Percentiles rank a stretch among this genome's conserved stretches.
phyloP scores from a whole-genome alignment of 345 rosid genomes.

The Euphorbia pulcherrima region DNA sequence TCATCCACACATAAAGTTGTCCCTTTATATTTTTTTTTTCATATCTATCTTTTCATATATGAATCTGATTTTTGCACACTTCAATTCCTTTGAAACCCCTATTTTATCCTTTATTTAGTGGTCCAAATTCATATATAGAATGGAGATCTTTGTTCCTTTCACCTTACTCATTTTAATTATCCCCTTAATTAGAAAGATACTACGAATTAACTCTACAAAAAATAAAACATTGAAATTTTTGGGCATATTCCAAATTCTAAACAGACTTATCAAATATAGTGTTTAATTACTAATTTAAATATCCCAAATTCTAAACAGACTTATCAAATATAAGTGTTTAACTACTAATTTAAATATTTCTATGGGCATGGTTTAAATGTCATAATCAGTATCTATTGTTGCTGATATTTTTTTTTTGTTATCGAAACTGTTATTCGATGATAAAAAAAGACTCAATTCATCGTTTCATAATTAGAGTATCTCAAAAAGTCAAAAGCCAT shows the following conservation, averaged over 20 bases:
- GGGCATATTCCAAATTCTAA: conserved; percentile 1
- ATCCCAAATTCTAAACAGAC: too few species aligned
- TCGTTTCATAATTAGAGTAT: conserved; percentile 32
- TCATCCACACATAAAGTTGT: conserved; percentile 17
- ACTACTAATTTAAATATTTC: too few species aligned
- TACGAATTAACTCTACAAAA: background rate
- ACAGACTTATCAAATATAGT: background rate
- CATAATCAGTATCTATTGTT: too few species aligned
- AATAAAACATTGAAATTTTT: background rate
- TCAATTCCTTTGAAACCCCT: background rate
- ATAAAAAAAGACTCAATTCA: background rate
- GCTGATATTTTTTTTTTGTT: too few species aligned
- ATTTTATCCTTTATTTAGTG: too few species aligned
- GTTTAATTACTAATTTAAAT: background rate
- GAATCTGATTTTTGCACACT: background rate
- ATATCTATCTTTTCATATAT: too few species aligned
- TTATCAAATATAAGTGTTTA: too few species aligned
- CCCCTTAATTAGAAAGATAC: conserved; percentile 19
- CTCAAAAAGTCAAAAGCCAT: conserved; percentile 36
- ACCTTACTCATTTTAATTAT: background rate
- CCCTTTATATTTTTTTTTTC: background rate
- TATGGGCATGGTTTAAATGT: too few species aligned
- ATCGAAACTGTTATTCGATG: too few species aligned
- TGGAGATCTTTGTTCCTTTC: too few species aligned
- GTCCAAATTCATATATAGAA: too few species aligned